Percentiles rank a stretch among this genome's conserved stretches.
Conservation (phyloP, 75 land plant species). For the Isoetes taiwanensis region DNA sequence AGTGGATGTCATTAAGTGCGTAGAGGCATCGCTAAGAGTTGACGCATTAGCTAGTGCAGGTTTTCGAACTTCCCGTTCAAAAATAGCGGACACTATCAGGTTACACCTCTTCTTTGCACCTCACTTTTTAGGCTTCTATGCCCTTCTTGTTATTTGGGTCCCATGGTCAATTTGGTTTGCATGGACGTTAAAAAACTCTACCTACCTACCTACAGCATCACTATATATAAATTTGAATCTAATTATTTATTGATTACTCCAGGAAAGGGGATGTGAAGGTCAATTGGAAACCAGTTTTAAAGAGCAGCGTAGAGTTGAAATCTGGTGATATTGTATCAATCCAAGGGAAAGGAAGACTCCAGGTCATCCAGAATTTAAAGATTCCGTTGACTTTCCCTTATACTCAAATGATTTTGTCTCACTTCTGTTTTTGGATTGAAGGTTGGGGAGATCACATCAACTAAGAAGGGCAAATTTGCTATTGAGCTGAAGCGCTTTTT, state of each 20-base stretch:
- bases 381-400: background rate
- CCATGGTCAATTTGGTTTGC: background rate
- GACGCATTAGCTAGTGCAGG: constrained; percentile 99
- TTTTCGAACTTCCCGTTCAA: constrained; percentile 76
- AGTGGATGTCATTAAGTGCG: constrained; percentile 52
- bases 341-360: constrained; percentile 68
- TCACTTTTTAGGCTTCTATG: too few species aligned
- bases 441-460: constrained; percentile 74
- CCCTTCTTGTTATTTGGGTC: constrained; percentile 1
- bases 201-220: background rate
- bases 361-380: background rate
- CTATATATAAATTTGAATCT: background rate
- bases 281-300: constrained; percentile 73
- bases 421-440: constrained; percentile 18
- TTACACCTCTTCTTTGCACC: background rate
- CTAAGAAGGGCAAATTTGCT: constrained; percentile 76
- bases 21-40: constrained; percentile 83
- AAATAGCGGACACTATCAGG: constrained; percentile 76
- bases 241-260: background rate
- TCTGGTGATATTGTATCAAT: constrained; percentile 86
- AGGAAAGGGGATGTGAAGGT: constrained; percentile 83
- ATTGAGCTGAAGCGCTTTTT: constrained; percentile 65
- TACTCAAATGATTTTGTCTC: background rate
- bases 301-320: constrained; percentile 52
- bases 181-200: background rate